Conservation (phyloP, 179 eudicot species). For the Camellia oleifera region DNA sequence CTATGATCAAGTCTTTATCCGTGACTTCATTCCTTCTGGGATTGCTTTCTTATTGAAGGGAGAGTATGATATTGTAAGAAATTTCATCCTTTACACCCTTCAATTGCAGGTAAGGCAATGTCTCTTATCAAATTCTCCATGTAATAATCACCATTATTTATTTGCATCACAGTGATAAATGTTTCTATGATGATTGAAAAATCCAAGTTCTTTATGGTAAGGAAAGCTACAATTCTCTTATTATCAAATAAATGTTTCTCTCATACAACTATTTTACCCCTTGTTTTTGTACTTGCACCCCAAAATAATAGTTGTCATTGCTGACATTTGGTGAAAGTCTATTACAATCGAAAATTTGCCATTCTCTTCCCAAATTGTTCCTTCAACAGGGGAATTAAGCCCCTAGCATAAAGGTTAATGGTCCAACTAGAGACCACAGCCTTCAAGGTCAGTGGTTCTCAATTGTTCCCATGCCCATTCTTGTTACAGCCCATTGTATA, state of each 20-base stretch:
- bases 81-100: slow-evolving; percentile 87
- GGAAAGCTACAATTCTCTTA: neutral
- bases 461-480: neutral
- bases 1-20: slow-evolving; percentile 90
- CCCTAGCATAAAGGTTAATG: neutral
- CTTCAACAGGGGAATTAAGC: neutral
- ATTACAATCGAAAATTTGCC: neutral
- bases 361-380: neutral
- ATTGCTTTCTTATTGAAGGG: slow-evolving; percentile 85
- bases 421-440: too few relatives aligned
- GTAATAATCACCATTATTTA: neutral
- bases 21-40: slow-evolving; percentile 86
- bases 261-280: neutral
- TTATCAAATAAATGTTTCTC: neutral
- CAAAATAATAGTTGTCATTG: neutral
- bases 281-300: neutral
- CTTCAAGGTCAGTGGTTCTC: neutral
- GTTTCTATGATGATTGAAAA: neutral
- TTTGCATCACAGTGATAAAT: neutral
- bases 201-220: neutral
- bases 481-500: neutral
- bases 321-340: neutral
- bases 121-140: neutral
- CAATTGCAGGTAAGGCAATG: slow-evolving; percentile 73
- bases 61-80: slow-evolving; percentile 82